Evolutionary conservation across 208 protist genomes (phyloP), one percentile per base, ranked within the genome.

Genomic region (Leishmania braziliensis): DNA sequence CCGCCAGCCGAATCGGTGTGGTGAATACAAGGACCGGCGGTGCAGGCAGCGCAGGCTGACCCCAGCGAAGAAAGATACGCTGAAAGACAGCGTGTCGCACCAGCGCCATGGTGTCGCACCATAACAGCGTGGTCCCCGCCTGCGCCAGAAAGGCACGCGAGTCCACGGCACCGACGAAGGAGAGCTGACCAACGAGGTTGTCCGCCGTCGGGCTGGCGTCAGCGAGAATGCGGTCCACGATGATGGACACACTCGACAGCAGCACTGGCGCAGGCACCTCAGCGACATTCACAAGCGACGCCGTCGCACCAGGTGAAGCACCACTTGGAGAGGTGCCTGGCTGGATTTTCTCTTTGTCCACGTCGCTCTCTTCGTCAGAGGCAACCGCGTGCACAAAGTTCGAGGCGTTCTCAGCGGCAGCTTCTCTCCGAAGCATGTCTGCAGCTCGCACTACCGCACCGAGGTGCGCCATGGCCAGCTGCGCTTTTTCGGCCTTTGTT

Each of bases 51-150:
- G 86, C 83, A 2, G 91, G 84, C 54, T 90, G 82, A 1, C 80
- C 83, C 92, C 93, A 98, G 69, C 89, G 91, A 62, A 94, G 79
- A 75, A 98, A 96, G 69, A 97, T 89, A 71, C 91, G 92, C 78
- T 96, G 95, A 70, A 91, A 96, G 36, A 92, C 90, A 12, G 92
- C 91, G 66, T 90, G 81, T 16, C 87, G 87, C 62, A 91, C 90
- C 2, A 95, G 77, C 14, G 82, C 81, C 65, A 93, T 78, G n/a
- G 91, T 93, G 80, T 95, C 88, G 12, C 96, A 73, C 68, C 91
- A 82, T 56, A 92, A 86, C 51, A 98, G 88, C 18, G 90, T 89
- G 4, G 92, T 96, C 4, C 89, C 89, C 20, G 82, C 89, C 87
- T 98, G 95, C 20, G 88, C 89, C n/a, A 98, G 86, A 78, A 96